phyloP scores from a whole-genome alignment of 768 basidiomycete species.

The Galerina sulciceps region DNA sequence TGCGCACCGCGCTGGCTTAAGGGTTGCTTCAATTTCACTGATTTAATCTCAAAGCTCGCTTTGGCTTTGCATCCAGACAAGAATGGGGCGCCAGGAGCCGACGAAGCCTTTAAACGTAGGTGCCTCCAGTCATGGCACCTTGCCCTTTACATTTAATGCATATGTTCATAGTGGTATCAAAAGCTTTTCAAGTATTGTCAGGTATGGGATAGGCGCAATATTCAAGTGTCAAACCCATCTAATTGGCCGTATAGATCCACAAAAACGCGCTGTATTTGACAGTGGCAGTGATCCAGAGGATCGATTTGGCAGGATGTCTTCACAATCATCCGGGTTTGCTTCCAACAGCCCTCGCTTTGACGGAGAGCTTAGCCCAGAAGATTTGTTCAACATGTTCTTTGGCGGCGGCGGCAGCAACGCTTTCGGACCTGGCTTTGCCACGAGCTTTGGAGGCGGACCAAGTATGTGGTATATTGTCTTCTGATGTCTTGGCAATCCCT shows the following conservation, averaged over 20 bases:
- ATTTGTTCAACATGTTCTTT: slow-evolving; percentile 99
- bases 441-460: slow-evolving; percentile 61
- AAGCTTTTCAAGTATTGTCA: slow-evolving; percentile 94
- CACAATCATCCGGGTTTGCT: slow-evolving; percentile 54
- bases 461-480: slow-evolving; percentile 32
- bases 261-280: slow-evolving; percentile 89
- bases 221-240: not conserved
- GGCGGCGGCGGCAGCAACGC: slow-evolving; percentile 63
- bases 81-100: slow-evolving; percentile 97
- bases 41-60: slow-evolving; percentile 62
- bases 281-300: slow-evolving; percentile 89
- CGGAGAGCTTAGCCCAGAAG: slow-evolving; percentile 92
- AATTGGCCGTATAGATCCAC: slow-evolving; percentile 57
- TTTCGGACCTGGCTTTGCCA: slow-evolving; percentile 48
- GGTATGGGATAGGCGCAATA: slow-evolving; percentile 40
- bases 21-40: not conserved
- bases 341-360: slow-evolving; percentile 67
- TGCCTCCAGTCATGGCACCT: not conserved
- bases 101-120: slow-evolving; percentile 97
- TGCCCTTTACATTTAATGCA: slow-evolving; percentile 10
- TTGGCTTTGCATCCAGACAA: slow-evolving; percentile 90
- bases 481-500: not conserved
- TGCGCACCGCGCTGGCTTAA: slow-evolving; percentile 32
- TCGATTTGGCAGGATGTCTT: slow-evolving; percentile 72
- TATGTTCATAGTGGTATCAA: slow-evolving; percentile 85